These are phyloP conservation scores for Ceratorhiza oryzae-sativae DNA, from an alignment of 1,284 basidiomycete genomes.

Conservation along the genomic window DNA sequence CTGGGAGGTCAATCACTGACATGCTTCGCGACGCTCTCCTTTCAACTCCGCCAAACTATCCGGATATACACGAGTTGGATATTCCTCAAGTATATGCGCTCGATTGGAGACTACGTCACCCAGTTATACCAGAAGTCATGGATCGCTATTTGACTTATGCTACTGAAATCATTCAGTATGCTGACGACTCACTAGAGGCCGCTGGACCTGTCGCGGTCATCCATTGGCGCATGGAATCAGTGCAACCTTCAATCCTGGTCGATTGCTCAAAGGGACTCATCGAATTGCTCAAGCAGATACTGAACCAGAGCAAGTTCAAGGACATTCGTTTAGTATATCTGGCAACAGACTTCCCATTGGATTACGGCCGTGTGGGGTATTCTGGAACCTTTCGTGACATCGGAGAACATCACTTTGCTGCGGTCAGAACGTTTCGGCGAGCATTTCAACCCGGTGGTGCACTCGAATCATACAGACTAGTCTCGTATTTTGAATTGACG, in stretches of 20 bases:
- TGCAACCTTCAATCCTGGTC: not conserved
- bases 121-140: not conserved
- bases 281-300: not conserved
- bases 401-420: conserved; percentile 29
- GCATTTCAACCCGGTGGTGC: conserved; percentile 34
- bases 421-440: conserved; percentile 4
- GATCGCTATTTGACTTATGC: not conserved
- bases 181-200: not conserved
- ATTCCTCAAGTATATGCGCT: conserved; percentile 27
- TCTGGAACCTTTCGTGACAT: conserved; percentile 27
- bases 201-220: conserved; percentile 10
- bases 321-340: conserved; percentile 21
- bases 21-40: not conserved
- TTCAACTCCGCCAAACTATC: not conserved
- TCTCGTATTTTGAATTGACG: not conserved
- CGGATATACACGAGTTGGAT: not conserved
- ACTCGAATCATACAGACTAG: conserved; percentile 8
- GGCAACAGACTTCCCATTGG: conserved; percentile 36
- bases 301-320: not conserved
- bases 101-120: conserved; percentile 24
- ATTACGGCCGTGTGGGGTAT: not conserved
- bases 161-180: not conserved
- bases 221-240: conserved; percentile 39
- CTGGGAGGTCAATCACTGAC: not conserved
- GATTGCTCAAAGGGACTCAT: conserved; percentile 4